These are phyloP conservation scores for Skeletonema marinoi DNA, from an alignment of 108 stramenopile species.

Conservation along the genomic window DNA sequence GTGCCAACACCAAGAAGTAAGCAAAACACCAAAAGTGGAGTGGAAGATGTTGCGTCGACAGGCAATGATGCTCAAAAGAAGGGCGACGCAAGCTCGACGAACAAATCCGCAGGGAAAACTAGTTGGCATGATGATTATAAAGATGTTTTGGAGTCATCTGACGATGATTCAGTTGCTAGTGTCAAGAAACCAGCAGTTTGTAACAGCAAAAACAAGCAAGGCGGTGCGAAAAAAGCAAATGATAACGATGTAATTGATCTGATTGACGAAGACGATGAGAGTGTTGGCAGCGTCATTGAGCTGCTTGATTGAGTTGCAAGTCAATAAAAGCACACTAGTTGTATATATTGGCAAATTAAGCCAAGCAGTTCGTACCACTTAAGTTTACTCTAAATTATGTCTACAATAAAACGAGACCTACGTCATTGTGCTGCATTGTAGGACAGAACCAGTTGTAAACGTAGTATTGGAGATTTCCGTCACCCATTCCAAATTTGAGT, in stretches of 20 bases:
- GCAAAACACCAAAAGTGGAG: not conserved
- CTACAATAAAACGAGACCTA: conserved; percentile 96
- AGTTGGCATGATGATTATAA: not conserved
- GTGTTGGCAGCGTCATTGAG: conserved; percentile 5
- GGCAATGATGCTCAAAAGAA: not conserved
- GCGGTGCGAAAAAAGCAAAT: not conserved
- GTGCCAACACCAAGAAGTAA: not conserved
- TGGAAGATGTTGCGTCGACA: not conserved
- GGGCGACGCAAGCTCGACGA: not conserved
- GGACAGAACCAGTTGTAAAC: conserved; percentile 98
- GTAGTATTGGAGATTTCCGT: conserved; percentile 99
- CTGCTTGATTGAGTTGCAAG: not conserved
- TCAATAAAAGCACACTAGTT: not conserved
- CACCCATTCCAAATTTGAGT: conserved; percentile 97
- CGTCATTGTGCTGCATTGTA: conserved; percentile 79
- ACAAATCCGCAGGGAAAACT: not conserved
- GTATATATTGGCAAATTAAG: not conserved
- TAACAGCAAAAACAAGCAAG: not conserved
- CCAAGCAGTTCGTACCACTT: not conserved
- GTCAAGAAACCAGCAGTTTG: not conserved
- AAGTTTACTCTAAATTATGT: not conserved
- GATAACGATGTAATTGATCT: conserved; percentile 5
- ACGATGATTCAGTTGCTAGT: not conserved
- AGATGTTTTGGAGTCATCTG: not conserved
- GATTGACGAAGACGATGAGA: conserved; percentile 11